Evolutionary conservation across 768 basidiomycete genomes (phyloP), one percentile per base, ranked within the genome.

Genomic region (Hygrophorus pudorinus): DNA sequence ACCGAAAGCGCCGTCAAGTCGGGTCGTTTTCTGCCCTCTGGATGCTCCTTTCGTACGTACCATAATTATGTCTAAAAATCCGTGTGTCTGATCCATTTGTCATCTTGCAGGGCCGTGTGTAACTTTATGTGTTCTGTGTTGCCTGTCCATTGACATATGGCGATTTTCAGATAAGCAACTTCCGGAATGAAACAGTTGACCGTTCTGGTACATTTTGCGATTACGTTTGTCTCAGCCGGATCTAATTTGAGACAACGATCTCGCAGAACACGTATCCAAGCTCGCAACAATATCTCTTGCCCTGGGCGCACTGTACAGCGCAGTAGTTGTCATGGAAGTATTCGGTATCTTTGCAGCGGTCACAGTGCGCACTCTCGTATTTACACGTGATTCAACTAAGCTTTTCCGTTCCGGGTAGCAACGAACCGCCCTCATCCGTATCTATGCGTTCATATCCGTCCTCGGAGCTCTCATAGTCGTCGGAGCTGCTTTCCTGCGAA

Each of bases 1-100:
- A 51, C 21, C 46, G 18, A 28, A 59, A 30, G 30, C 43, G 29
- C 20, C 11, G 12, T 12, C 27, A 3, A 74, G 73, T 64, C 39
- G 64, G 71, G 1, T 47, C 71, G 35, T 27, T 80, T 17, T 66
- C 64, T 17, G 75, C 71, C 5, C 44, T 85, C 12, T 87, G 82
- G 79, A 54, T 73, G 17, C 60, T 87, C 7, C 60, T 76, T 47
- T 73, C 73, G 85, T 86, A 58, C 61, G 84, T 70, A 12, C 11
- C 28, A 24, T 38, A 35, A 31, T 4, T 7, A n/a, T 30, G 1
- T 11, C 14, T 28, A 16, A 30, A 4, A 42, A 6, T 18, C 16
- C 33, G 17, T 4, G 42, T 13, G 21, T 41, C 27, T 24, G 7
- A 24, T 16, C 35, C 42, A 5, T 46, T 27, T 27, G 30, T 13